Conservation (phyloP, 73 alveolate species). For the Durusdinium trenchii region DNA sequence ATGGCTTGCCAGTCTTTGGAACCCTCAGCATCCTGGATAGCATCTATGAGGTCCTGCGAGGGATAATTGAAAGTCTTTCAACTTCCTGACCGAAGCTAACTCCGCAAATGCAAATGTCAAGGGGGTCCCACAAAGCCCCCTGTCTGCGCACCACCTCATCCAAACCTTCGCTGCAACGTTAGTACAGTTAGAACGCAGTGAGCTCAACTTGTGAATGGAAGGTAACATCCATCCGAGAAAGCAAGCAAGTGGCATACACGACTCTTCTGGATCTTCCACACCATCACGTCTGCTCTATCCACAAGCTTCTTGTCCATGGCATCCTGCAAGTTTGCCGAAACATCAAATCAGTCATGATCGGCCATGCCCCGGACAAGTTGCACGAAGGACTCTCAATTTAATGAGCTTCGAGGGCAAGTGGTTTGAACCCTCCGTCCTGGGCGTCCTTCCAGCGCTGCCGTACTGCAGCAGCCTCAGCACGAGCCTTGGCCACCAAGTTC, state of each 20-base stretch:
- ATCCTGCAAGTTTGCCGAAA: background rate
- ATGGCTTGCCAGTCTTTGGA: conserved; percentile 83
- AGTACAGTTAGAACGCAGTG: no score
- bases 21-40: conserved; percentile 61
- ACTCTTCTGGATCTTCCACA: conserved; percentile 36
- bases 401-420: background rate
- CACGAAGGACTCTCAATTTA: background rate
- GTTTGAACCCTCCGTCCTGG: background rate
- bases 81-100: background rate
- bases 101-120: background rate
- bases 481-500: conserved; percentile 35
- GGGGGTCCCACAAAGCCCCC: conserved; percentile 71
- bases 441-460: conserved; percentile 66
- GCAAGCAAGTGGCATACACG: conserved; percentile 2
- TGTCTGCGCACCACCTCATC: conserved; percentile 26
- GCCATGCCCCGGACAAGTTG: background rate
- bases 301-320: conserved; percentile 61
- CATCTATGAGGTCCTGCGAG: conserved; percentile 49
- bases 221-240: background rate
- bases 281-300: conserved; percentile 64
- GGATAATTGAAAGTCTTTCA: background rate
- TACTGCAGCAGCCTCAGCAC: conserved; percentile 37
- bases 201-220: background rate
- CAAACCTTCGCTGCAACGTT: background rate
- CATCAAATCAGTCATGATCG: background rate